Evolutionary conservation across 2,329 filamentous ascomycete genomes (phyloP).

Genomic region (Aspergillus niger): DNA sequence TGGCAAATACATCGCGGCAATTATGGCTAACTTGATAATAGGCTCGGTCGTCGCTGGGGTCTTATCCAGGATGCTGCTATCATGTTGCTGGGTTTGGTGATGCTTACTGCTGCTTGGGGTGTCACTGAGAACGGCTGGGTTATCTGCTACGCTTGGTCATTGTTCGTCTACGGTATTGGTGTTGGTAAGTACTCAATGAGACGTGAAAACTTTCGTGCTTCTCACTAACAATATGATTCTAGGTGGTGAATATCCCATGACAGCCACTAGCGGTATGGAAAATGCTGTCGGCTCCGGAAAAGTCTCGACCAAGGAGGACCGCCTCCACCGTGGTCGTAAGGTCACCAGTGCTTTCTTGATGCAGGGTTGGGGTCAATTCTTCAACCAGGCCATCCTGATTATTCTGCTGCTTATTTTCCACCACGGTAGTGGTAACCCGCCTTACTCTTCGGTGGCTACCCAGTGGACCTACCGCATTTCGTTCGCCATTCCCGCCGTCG

Average conservation of each 20-base stretch:
- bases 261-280: constrained; percentile 92
- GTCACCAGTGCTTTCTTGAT: constrained; percentile 96
- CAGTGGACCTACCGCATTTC: constrained; percentile 93
- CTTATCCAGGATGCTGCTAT: constrained; percentile 92
- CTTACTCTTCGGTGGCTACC: constrained; percentile 74
- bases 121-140: constrained; percentile 88
- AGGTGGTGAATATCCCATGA: constrained; percentile 94
- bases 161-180: constrained; percentile 82
- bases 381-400: constrained; percentile 90
- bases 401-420: constrained; percentile 86
- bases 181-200: constrained; percentile 38
- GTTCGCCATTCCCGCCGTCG: constrained; percentile 86
- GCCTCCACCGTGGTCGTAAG: constrained; percentile 91
- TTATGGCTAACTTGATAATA: constrained; percentile 36
- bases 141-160: constrained; percentile 91
- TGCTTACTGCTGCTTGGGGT: constrained; percentile 91
- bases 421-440: constrained; percentile 71
- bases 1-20: not conserved
- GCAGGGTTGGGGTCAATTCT: constrained; percentile 97
- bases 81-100: constrained; percentile 90
- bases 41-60: constrained; percentile 90
- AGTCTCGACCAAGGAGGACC: constrained; percentile 86
- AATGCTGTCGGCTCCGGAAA: constrained; percentile 83
- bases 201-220: not conserved
- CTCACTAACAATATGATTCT: constrained; percentile 43